These are phyloP conservation scores for Neurospora hispaniola DNA, from an alignment of 495 filamentous ascomycete species.

Conservation along the genomic window DNA sequence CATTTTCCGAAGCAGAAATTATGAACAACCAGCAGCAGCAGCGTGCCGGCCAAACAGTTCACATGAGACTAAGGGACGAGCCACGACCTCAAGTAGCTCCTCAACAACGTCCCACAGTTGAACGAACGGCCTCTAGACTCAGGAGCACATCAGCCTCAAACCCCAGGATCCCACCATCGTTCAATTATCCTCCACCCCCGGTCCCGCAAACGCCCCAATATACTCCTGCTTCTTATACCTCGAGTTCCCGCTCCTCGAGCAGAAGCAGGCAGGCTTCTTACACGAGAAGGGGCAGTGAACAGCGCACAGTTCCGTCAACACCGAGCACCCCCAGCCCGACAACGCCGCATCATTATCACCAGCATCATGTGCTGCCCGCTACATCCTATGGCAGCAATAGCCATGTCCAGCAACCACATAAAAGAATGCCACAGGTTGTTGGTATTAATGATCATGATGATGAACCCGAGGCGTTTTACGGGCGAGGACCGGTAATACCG, in stretches of 20 bases:
- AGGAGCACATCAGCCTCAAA: constrained; percentile 33
- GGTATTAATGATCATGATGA: background rate
- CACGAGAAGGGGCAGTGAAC: background rate
- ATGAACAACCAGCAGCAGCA: background rate
- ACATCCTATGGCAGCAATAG: background rate
- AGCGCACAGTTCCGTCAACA: background rate
- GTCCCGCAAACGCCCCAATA: background rate
- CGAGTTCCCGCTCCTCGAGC: background rate
- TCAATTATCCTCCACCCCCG: background rate
- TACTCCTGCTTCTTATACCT: background rate
- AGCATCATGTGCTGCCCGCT: background rate
- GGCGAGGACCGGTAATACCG: background rate
- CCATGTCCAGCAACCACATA: background rate
- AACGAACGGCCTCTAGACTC: constrained; percentile 39
- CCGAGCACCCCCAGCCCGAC: background rate
- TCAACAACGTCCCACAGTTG: constrained; percentile 39
- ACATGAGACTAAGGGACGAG: constrained; percentile 9
- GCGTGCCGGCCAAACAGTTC: constrained; percentile 1
- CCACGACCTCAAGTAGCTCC: constrained; percentile 33
- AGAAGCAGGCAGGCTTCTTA: background rate
- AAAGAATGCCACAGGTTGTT: background rate
- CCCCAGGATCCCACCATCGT: background rate
- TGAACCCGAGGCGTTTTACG: background rate
- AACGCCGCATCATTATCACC: background rate
- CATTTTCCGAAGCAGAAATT: constrained; percentile 1